Conservation (phyloP, 805 yeast species). For the Starmerella vaccinii region DNA sequence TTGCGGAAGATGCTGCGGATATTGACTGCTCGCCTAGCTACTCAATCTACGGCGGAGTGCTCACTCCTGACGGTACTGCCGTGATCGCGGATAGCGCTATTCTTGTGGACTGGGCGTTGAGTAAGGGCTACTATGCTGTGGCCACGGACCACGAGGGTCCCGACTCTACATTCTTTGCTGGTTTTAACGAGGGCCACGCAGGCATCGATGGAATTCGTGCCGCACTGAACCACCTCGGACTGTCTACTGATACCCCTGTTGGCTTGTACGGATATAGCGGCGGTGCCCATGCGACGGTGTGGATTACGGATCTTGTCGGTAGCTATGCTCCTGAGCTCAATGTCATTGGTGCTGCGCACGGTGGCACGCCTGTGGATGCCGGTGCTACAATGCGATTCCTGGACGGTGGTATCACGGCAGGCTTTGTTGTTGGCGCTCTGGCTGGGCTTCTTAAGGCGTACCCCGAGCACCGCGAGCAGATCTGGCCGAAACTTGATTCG, state of each 20-base stretch:
- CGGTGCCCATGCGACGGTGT: background rate
- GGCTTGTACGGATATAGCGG: background rate
- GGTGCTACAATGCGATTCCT: constrained; percentile 14
- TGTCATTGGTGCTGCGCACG: constrained; percentile 14
- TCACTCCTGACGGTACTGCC: background rate
- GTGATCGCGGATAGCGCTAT: background rate
- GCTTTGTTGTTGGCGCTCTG: constrained; percentile 24
- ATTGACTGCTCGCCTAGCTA: background rate
- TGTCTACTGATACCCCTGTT: background rate
- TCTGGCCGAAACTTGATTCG: background rate
- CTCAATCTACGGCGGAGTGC: background rate
- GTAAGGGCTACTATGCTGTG: background rate
- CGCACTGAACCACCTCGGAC: background rate
- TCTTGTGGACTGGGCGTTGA: background rate
- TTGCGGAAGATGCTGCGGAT: background rate
- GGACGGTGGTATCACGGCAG: constrained; percentile 18
- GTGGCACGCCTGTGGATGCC: constrained; percentile 20
- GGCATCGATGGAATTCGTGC: background rate
- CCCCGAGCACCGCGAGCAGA: constrained; percentile 1
- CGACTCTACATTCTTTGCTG: background rate
- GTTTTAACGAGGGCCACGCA: background rate
- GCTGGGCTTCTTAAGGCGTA: constrained; percentile 24
- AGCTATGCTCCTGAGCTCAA: background rate
- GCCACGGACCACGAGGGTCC: constrained; percentile 1
- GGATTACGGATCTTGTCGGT: background rate